Evolutionary conservation across 2,329 filamentous ascomycete genomes (phyloP), one percentile per base, ranked within the genome.

Genomic region (Tolypocladium album): DNA sequence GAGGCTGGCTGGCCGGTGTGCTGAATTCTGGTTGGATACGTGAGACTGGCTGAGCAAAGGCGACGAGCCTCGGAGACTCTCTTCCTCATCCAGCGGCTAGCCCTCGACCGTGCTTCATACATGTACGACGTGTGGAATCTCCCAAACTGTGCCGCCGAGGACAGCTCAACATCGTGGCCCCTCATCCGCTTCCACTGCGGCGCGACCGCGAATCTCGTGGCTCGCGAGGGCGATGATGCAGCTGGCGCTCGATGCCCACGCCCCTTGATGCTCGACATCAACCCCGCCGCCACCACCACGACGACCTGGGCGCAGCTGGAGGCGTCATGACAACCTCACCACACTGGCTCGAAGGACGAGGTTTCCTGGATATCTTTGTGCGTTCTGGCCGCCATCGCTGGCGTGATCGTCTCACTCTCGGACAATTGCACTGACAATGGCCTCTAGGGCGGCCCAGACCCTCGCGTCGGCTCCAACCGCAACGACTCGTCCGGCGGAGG

Each of bases 401-500:
- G n/a, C 38, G 38, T 24, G 1, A n/a, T 6, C 11, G 17, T 4
- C 6, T 24, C 12, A 31, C 31, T 38, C 17, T 8, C 11, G 11
- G 20, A 34, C 11, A 5, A 12, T 4, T 12, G 20, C 20, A 34
- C 50, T 47, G 34, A 52, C 45, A 24, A 38, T 3, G 11, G 15
- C 15, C 2, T 34, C 1, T 42, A 61, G 60, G 56, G 45, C 24
- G 55, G 56, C 50, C 57, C 58, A 31, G 74, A 76, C 58, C 68
- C 72, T 24, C 69, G 74, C 24, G 65, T 71, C 43, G 74, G 74
- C 52, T 70, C 74, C 36, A 66, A 65, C 43, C 70, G 73, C 55
- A 66, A 74, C 53, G 72, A 70, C 50, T 69, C 72, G 4, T 62
- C 63, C 1, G 69, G 67, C 6, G 64, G 61, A 15, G 74, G 74